phyloP scores from a whole-genome alignment of 1,284 basidiomycete genomes.

The Pseudozyma thailandica region DNA sequence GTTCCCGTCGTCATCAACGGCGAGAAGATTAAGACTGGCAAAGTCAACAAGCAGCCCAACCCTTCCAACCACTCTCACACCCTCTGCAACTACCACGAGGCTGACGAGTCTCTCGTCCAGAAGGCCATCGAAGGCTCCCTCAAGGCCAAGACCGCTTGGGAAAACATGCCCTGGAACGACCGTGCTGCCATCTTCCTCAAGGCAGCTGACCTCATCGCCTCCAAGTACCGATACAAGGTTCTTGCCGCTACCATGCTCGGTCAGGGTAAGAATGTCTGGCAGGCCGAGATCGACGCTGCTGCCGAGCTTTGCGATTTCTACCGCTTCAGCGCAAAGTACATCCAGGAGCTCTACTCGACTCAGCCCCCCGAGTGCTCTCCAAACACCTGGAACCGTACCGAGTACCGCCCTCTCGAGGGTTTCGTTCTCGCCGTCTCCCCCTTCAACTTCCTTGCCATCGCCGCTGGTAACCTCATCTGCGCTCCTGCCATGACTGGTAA shows the following conservation, averaged over 20 bases:
- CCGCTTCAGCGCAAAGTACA: slow-evolving; percentile 94
- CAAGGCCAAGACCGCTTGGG: slow-evolving; percentile 87
- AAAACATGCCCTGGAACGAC: slow-evolving; percentile 93
- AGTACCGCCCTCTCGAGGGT: slow-evolving; percentile 95
- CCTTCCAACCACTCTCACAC: slow-evolving; percentile 74
- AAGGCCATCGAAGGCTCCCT: slow-evolving; percentile 89
- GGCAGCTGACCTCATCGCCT: slow-evolving; percentile 81
- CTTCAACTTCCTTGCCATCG: slow-evolving; percentile 82
- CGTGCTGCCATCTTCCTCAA: slow-evolving; percentile 97
- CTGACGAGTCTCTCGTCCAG: slow-evolving; percentile 75
- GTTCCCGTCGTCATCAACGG: slow-evolving; percentile 94
- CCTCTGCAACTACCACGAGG: slow-evolving; percentile 89
- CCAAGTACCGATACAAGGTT: slow-evolving; percentile 90
- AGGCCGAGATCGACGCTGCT: slow-evolving; percentile 98
- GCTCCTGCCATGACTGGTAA: slow-evolving; percentile 95
- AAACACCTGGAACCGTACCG: slow-evolving; percentile 94
- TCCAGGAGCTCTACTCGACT: slow-evolving; percentile 90
- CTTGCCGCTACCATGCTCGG: slow-evolving; percentile 97
- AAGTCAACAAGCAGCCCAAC: slow-evolving; percentile 71
- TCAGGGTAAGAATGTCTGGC: slow-evolving; percentile 99
- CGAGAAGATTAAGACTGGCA: slow-evolving; percentile 84
- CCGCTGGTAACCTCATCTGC: slow-evolving; percentile 58
- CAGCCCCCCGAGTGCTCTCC: slow-evolving; percentile 88
- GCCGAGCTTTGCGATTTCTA: slow-evolving; percentile 96
- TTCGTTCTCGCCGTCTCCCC: slow-evolving; percentile 97